phyloP scores from a whole-genome alignment of 805 yeast genomes.

The Cyberlindnera lachancei region DNA sequence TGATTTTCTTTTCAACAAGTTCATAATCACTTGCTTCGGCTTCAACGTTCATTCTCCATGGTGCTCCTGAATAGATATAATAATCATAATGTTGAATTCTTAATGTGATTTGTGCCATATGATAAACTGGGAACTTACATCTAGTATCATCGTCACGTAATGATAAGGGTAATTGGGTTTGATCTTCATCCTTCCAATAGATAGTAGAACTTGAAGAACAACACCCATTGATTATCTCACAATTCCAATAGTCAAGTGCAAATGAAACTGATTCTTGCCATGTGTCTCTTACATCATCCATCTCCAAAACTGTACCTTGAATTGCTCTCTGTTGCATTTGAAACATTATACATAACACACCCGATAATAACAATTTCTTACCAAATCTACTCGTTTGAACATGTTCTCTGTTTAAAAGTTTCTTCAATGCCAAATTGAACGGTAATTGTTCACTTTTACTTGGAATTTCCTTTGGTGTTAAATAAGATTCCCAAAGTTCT shows the following conservation, averaged over 20 bases:
- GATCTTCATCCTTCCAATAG: conserved; percentile 15
- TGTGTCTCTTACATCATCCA: conserved; percentile 33
- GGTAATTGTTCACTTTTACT: conserved; percentile 26
- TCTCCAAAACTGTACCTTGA: conserved; percentile 44
- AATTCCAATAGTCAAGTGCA: conserved; percentile 66
- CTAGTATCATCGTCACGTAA: conserved; percentile 32
- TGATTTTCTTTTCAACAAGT: conserved; percentile 40
- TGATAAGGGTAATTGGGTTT: conserved; percentile 14
- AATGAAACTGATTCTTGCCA: conserved; percentile 70
- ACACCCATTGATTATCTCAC: conserved; percentile 33
- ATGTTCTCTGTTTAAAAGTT: conserved; percentile 45
- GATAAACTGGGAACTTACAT: conserved; percentile 62
- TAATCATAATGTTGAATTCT: conserved; percentile 72
- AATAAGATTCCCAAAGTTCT: conserved; percentile 43
- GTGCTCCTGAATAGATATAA: conserved; percentile 75
- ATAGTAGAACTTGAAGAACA: conserved; percentile 20
- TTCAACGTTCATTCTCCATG: conserved; percentile 66
- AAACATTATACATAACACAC: conserved; percentile 56
- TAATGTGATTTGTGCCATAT: conserved; percentile 65
- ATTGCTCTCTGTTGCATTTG: conserved; percentile 69
- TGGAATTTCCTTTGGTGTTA: conserved; percentile 22
- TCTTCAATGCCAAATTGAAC: conserved; percentile 52
- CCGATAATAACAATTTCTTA: conserved; percentile 57
- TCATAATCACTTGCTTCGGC: conserved; percentile 46
- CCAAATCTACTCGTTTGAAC: conserved; percentile 48